Base-by-base conservation (phyloP, 441 rosid species). In the Syzygium malaccense region DNA sequence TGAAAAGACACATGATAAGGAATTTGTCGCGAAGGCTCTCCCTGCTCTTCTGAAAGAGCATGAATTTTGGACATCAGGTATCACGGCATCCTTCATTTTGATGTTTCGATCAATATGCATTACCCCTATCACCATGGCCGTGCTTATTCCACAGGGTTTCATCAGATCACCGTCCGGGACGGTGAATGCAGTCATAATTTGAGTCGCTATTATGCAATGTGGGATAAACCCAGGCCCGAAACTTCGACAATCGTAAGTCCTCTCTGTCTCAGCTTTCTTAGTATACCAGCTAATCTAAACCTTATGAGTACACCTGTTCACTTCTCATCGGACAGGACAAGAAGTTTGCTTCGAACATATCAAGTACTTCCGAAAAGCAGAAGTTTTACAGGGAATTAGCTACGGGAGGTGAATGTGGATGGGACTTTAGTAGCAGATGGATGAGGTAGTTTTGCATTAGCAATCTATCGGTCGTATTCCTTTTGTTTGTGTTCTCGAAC, bases 201-300 rank as follows among this genome's bases (percentile, higher is more conserved):
- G 68, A 95, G 93, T 87, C 96, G 98, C 60, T 98, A 96, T 87
- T 97, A 95, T 88, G 99, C 99, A 56, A 93, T 92, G 95, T 98
- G 99, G 99, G 92, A 98, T 93, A 92, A 90, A 89, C 99, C 99
- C 7, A 91, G 99, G 92, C 99, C 99, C 28, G 99, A 98, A 93
- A 92, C 97, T 88, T 86, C 92, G 28, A 93, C 94, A 18, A 90
- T 88, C 10, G 98, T 95, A 62, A 86, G 96, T 92, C 91, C 90
- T 89, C 25, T 41, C 53, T 0, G 0, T 41, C 17, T 75, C 0
- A 5, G 83, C 83, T 75, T 23, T 41, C 83, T 41, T 75, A 71
- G 14, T 19, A 26, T 71, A 11, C 37, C 49, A 23, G 83, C 7
- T 41, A 75, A 41, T 23, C 18, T 41, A 75, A 41, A 75, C 51